Evolutionary conservation across 108 stramenopile genomes (phyloP), one percentile per base, ranked within the genome.

Genomic region (Cylindrotheca fusiformis): DNA sequence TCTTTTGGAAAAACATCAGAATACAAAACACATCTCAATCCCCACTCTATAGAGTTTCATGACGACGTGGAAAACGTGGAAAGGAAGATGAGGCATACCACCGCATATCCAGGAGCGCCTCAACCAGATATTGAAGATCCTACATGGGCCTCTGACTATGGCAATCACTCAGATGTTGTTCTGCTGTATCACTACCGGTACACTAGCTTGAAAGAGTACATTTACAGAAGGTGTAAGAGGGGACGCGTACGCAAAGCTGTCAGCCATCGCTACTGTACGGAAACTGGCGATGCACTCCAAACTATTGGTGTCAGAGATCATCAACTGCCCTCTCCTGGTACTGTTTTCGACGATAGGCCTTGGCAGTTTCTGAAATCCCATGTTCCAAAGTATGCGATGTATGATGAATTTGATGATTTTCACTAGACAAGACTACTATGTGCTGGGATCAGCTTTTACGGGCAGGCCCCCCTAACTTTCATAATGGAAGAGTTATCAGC

Each of bases 181-280:
- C 28, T 55, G 17, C 5, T 55, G 27, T 30, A 55, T 29, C 55
- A 55, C 23, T 55, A 55, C 23, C 55, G 55, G 18, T 55, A 28
- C 26, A 28, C 27, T 8, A 55, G 55, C 26, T 26, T 18, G 19
- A 55, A 55, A 30, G 55, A 55, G 32, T 30, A 55, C 23, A 12
- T 18, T 29, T 24, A 55, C 26, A 55, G 32, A 30, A 12, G 0
- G 22, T 30, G 55, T 23, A 28, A n/a, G 14, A 55, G 28, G 24
- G 27, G 27, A 14, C 0, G 0, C 0, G 10, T 55, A 55, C 0
- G 0, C 19, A 12, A 0, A 28, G 0, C 21, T n/a, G n/a, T n/a
- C n/a, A n/a, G n/a, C n/a, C 25, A n/a, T 0, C n/a, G n/a, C n/a
- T n/a, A n/a, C n/a, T 28, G 10, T 55, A 5, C 27, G 27, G 32